Percentiles rank a stretch among this genome's conserved stretches.
Evolutionary conservation across 306 rosid species (phyloP).

Genomic region (Sechiopsis laciniata): DNA sequence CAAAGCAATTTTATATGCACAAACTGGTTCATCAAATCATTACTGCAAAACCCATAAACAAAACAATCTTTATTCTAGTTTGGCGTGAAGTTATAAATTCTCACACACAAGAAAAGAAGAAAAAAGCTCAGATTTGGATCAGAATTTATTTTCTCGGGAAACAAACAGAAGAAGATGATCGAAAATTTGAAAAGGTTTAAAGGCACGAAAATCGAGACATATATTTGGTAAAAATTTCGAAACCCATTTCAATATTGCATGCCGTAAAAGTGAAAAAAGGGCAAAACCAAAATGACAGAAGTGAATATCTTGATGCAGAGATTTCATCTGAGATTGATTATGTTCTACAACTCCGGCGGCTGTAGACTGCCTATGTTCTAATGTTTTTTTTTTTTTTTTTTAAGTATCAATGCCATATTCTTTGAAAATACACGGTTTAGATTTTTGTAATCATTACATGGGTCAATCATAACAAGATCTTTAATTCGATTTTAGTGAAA

Average conservation of each 20-base stretch:
- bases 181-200: neutral
- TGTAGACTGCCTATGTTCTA: neutral
- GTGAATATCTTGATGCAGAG: neutral
- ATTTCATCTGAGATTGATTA: neutral
- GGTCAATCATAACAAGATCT: neutral
- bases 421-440: neutral
- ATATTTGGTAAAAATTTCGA: neutral
- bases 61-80: too few relatives aligned
- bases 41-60: neutral
- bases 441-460: neutral
- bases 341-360: neutral
- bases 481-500: neutral
- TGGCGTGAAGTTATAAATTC: neutral
- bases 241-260: neutral
- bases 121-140: neutral
- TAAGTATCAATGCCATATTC: neutral
- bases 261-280: neutral
- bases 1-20: too few relatives aligned
- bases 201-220: constrained; percentile 4
- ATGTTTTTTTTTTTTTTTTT: neutral
- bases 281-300: neutral
- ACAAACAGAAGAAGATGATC: constrained; percentile 8
- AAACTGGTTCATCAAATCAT: constrained; percentile 1
- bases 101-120: neutral
- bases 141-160: neutral